Evolutionary conservation across 2,329 filamentous ascomycete species (phyloP), one percentile per base, ranked within the genome.

Genomic region (Diaporthe citri): DNA sequence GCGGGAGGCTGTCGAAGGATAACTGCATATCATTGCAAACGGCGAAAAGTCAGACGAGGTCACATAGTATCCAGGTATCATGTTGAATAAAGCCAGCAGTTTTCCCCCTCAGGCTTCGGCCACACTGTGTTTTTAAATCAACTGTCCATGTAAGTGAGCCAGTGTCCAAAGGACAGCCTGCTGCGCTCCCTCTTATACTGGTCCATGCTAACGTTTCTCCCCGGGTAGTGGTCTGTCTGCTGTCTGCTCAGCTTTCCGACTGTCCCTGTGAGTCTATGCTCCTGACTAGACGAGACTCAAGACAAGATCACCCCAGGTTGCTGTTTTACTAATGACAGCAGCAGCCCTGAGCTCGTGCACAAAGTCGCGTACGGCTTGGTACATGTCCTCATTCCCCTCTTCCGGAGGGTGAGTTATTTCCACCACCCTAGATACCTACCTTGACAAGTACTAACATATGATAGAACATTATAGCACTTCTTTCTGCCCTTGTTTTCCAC

Each of bases 101-200:
- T 39, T 39, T 59, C 34, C 34, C 56, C 56, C 56, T 59, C 56
- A 59, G 56, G 56, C 56, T 39, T 59, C 56, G 56, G 56, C 56
- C 56, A 59, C 56, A 59, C 7, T 59, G 56, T 59, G 5, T 39
- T 59, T 15, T 36, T 15, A 9, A 22, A 48, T 25, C n/a, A 31
- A 34, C 25, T 59, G 28, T 59, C 13, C 39, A 59, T 25, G 56
- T 59, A 39, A 59, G 56, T 59, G 4, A 25, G 48, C 48, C 48
- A 25, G 13, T 52, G 46, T n/a, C 22, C 22, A 51, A n/a, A 25
- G 9, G 46, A 22, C 22, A 51, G 8, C 31, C 31, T n/a, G 31
- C 31, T 57, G 28, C 22, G 6, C 9, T 51, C 46, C 46, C n/a
- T 52, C n/a, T 52, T 25, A n/a, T 15, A n/a, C n/a, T 25, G n/a